Conservation (phyloP, 208 protist species). For the Borovskyia barvae region DNA sequence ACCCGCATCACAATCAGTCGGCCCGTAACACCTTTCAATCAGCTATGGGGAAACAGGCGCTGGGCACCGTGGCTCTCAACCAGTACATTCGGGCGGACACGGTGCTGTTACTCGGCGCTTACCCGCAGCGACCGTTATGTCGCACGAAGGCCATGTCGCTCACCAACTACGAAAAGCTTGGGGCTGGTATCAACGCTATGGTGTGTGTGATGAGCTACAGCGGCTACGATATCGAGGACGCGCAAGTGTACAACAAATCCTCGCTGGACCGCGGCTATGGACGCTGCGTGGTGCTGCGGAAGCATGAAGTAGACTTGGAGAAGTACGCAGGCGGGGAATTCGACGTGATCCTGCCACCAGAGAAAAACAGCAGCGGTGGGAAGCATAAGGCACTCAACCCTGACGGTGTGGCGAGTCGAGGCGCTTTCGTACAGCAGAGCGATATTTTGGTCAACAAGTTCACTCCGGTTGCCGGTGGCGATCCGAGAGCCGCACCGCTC, state of each 20-base stretch:
- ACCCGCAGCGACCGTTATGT: conserved; percentile 98
- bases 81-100: conserved; percentile 98
- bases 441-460: conserved; percentile 97
- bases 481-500: conserved; percentile 63
- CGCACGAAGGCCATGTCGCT: conserved; percentile 97
- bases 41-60: conserved; percentile 99
- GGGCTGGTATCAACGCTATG: conserved; percentile 99
- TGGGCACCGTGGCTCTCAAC: conserved; percentile 96
- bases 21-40: conserved; percentile 99
- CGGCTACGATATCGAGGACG: conserved; percentile 99
- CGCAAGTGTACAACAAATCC: conserved; percentile 97
- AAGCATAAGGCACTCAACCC: conserved; percentile 87
- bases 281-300: conserved; percentile 92
- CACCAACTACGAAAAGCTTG: conserved; percentile 95
- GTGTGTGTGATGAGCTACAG: conserved; percentile 99
- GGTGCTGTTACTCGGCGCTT: conserved; percentile 97
- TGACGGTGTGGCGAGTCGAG: conserved; percentile 94
- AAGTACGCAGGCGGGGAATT: conserved; percentile 63
- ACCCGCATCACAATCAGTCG: conserved; percentile 99
- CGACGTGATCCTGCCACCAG: conserved; percentile 71
- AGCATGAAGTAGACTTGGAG: conserved; percentile 84
- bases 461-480: conserved; percentile 48
- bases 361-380: conserved; percentile 39
- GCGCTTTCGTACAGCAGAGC: conserved; percentile 83
- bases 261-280: conserved; percentile 97